A percentile compares a stretch with the other conserved stretches of the same genome.
phyloP scores from a whole-genome alignment of 2,329 filamentous ascomycete species.

The Epichloe sibirici region DNA sequence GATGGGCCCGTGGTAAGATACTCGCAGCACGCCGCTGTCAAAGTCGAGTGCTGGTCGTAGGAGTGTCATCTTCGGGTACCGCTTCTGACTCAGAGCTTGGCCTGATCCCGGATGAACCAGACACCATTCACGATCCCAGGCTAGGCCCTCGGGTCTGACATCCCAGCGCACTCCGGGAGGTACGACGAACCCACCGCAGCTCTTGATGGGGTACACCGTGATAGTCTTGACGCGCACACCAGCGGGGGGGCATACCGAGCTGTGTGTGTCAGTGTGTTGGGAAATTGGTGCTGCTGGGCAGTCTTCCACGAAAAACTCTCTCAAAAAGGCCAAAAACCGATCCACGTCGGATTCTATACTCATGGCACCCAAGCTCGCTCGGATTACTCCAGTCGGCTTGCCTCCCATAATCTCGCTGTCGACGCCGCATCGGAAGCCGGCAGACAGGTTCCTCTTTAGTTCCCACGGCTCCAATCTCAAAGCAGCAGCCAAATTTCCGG shows the following conservation, averaged over 20 bases:
- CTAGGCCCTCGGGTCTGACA: constrained; percentile 67
- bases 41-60: constrained; percentile 67
- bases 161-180: constrained; percentile 57
- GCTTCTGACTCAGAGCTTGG: constrained; percentile 77
- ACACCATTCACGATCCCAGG: constrained; percentile 96
- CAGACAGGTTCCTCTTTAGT: constrained; percentile 71
- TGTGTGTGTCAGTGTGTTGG: neutral
- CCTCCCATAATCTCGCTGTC: constrained; percentile 73
- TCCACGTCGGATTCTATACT: constrained; percentile 66
- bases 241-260: neutral
- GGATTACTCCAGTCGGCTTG: constrained; percentile 77
- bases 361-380: constrained; percentile 83
- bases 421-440: constrained; percentile 72
- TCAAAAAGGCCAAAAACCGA: constrained; percentile 57
- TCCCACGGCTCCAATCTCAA: constrained; percentile 70
- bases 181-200: constrained; percentile 69
- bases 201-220: constrained; percentile 85
- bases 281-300: neutral
- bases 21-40: constrained; percentile 47
- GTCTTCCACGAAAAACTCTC: constrained; percentile 47
- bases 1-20: constrained; percentile 35
- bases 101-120: constrained; percentile 78
- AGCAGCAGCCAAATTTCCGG: constrained; percentile 66
- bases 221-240: constrained; percentile 43
- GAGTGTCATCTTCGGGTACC: constrained; percentile 77